Evolutionary conservation across 768 basidiomycete species (phyloP).

Genomic region (Peribolospora baueri): DNA sequence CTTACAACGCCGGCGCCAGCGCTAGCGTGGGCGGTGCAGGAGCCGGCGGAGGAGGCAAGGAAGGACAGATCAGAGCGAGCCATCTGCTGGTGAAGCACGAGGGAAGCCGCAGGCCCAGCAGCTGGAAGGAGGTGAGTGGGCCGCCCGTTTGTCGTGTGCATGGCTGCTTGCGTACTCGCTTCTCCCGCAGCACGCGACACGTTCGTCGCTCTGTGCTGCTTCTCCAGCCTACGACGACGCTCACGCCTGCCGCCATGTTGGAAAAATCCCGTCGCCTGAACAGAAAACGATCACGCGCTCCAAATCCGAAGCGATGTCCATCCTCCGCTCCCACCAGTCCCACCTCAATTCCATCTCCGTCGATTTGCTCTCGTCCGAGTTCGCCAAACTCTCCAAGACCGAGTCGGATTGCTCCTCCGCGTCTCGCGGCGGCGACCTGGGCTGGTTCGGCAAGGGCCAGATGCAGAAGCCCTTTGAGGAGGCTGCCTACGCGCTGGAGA

Average conservation of each 20-base stretch:
- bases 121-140: constrained; percentile 25
- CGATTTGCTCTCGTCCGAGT: constrained; percentile 26
- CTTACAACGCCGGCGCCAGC: constrained; percentile 11
- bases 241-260: background rate
- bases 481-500: constrained; percentile 43
- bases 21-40: constrained; percentile 6
- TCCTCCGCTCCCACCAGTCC: constrained; percentile 38
- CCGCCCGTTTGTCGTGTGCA: background rate
- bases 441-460: constrained; percentile 55
- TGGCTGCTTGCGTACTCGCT: background rate
- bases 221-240: background rate
- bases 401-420: constrained; percentile 85
- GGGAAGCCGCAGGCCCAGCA: constrained; percentile 22
- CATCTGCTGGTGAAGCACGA: constrained; percentile 80
- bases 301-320: constrained; percentile 69
- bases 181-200: background rate
- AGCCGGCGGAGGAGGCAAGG: constrained; percentile 15
- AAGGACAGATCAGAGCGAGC: constrained; percentile 58
- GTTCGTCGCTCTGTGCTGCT: no score
- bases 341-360: constrained; percentile 29
- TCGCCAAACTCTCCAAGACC: constrained; percentile 44
- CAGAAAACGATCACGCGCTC: constrained; percentile 57
- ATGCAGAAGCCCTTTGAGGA: constrained; percentile 99
- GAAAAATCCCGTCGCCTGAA: background rate
- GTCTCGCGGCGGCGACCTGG: constrained; percentile 58